A percentile compares a stretch with the other conserved stretches of the same genome.
These are phyloP conservation scores for Cyberlindnera galapagoensis DNA, from an alignment of 805 yeast species.

Conservation along the genomic window DNA sequence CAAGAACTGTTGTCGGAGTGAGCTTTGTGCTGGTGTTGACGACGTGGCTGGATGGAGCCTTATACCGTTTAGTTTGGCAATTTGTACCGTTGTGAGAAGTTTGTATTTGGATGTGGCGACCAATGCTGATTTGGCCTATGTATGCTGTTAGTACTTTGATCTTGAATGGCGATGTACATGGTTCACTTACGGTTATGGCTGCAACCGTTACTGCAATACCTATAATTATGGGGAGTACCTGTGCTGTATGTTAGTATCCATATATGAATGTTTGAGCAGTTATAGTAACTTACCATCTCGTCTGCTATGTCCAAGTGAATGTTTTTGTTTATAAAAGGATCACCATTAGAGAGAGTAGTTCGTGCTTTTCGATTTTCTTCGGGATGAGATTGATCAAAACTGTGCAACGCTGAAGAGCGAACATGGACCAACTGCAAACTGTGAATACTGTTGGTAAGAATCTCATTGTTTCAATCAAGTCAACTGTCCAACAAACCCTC, in stretches of 20 bases:
- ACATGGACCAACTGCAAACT: no score
- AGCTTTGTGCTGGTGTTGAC: conserved; percentile 8
- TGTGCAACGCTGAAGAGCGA: no score
- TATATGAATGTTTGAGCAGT: no score
- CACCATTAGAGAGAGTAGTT: no score
- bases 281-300: no score
- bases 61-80: conserved; percentile 36
- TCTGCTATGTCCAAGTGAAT: no score
- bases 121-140: conserved; percentile 29
- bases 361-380: no score
- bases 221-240: conserved; percentile 44
- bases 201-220: conserved; percentile 49
- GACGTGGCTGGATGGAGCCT: conserved; percentile 10
- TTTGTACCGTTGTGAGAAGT: conserved; percentile 29
- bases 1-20: conserved; percentile 26
- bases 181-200: conserved; percentile 38
- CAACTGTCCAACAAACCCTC: no score
- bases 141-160: conserved; percentile 3
- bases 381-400: no score
- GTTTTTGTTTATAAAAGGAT: no score
- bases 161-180: not conserved
- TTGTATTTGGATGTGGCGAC: conserved; percentile 27
- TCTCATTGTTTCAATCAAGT: no score
- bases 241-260: conserved; percentile 4
- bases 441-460: no score